Percentiles rank a stretch among this genome's conserved stretches.
phyloP scores from a whole-genome alignment of 441 rosid genomes.

The Metrosideros polymorpha region DNA sequence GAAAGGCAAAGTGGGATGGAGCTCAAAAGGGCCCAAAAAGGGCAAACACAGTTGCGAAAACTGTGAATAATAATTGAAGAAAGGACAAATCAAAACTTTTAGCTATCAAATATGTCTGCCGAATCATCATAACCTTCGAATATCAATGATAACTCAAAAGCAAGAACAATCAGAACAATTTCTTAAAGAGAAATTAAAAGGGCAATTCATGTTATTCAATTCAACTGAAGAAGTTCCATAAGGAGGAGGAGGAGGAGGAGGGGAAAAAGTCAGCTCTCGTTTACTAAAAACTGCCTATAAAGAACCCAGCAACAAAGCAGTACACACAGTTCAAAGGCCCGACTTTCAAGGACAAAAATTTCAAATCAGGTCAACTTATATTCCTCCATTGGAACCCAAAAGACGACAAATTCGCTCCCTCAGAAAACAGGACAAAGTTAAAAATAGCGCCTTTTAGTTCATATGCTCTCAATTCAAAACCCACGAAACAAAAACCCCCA shows the following conservation, averaged over 20 bases:
- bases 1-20: slow-evolving; percentile 13
- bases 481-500: not conserved
- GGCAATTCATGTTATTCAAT: not conserved
- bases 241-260: not conserved
- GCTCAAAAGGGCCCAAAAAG: slow-evolving; percentile 18
- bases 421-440: not conserved
- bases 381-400: not conserved
- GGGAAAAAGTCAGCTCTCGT: not conserved
- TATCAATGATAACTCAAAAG: not conserved
- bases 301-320: slow-evolving; percentile 3
- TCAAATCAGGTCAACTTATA: slow-evolving; percentile 11
- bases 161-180: not conserved
- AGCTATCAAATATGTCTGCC: slow-evolving; percentile 9
- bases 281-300: slow-evolving; percentile 1
- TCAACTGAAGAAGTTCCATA: not conserved
- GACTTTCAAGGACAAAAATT: slow-evolving; percentile 31
- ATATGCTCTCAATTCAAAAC: not conserved
- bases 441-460: not conserved
- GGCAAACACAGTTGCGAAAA: slow-evolving; percentile 2
- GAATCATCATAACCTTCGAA: slow-evolving; percentile 8
- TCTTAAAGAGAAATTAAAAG: not conserved
- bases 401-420: slow-evolving; percentile 4
- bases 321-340: slow-evolving; percentile 22
- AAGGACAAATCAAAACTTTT: slow-evolving; percentile 37
- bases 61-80: slow-evolving; percentile 12